Evolutionary conservation across 208 protist species (phyloP).

Genomic region (Leishmania amazonensis): DNA sequence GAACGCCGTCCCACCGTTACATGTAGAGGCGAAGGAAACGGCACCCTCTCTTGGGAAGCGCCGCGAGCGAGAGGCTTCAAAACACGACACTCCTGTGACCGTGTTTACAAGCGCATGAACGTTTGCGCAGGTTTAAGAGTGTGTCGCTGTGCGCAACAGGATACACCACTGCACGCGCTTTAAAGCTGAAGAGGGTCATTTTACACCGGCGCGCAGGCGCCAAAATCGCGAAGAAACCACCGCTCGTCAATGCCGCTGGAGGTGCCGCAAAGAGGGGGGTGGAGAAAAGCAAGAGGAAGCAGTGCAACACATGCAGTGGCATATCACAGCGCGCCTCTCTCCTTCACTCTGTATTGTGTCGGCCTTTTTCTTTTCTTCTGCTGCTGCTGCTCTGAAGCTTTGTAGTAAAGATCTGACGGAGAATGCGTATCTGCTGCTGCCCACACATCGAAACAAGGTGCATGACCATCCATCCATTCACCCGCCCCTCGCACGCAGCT

Average conservation of each 20-base stretch:
- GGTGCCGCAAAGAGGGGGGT: background rate
- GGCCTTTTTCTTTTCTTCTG: background rate
- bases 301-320: background rate
- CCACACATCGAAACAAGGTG: background rate
- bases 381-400: background rate
- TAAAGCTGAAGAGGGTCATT: background rate
- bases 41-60: background rate
- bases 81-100: background rate
- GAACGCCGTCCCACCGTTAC: background rate
- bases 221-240: background rate
- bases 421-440: background rate
- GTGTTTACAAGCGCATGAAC: background rate
- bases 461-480: background rate
- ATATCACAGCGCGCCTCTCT: background rate
- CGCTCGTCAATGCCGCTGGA: background rate
- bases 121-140: constrained; percentile 1
- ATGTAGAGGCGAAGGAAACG: background rate
- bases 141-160: constrained; percentile 1
- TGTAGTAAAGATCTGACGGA: background rate
- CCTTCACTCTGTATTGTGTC: background rate
- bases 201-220: background rate
- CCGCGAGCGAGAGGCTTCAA: background rate
- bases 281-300: background rate
- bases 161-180: background rate
- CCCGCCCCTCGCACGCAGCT: background rate